Conservation (phyloP, 352 stramenopile genomes). For the Pythium brassicae region DNA sequence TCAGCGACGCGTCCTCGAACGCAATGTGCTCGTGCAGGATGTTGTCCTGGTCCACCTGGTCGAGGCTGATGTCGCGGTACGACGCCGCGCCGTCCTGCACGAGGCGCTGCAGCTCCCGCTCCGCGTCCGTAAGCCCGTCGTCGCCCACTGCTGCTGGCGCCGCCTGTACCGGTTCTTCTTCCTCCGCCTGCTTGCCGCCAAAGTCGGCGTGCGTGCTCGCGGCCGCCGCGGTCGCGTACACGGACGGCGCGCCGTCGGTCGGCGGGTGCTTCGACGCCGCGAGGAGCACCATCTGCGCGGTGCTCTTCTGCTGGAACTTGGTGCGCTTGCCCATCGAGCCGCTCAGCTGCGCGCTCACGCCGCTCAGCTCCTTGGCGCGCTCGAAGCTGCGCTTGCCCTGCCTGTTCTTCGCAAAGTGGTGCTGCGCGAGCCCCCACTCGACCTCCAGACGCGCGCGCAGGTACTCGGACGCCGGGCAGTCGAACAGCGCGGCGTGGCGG, state of each 20-base stretch:
- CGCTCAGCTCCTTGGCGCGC: slow-evolving; percentile 74
- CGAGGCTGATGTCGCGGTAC: slow-evolving; percentile 78
- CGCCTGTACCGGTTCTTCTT: no score
- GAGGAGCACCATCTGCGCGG: slow-evolving; percentile 86
- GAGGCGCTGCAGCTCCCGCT: slow-evolving; percentile 51
- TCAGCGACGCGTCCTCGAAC: slow-evolving; percentile 73
- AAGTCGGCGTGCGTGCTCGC: slow-evolving; percentile 63
- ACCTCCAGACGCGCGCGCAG: slow-evolving; percentile 74
- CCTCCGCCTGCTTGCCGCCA: slow-evolving; percentile 31
- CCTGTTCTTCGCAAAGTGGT: slow-evolving; percentile 90
- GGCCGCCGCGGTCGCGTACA: slow-evolving; percentile 52
- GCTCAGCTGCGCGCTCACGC: slow-evolving; percentile 86
- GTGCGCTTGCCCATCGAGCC: slow-evolving; percentile 92
- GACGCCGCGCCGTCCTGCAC: slow-evolving; percentile 61
- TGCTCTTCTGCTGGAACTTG: slow-evolving; percentile 93
- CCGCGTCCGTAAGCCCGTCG: slow-evolving; percentile 44
- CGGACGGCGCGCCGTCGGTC: slow-evolving; percentile 31
- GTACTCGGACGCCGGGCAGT: slow-evolving; percentile 38
- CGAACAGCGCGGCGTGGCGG: slow-evolving; percentile 31
- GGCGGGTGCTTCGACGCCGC: slow-evolving; percentile 57
- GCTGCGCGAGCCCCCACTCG: slow-evolving; percentile 92
- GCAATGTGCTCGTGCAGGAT: slow-evolving; percentile 90
- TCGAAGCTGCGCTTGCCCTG: slow-evolving; percentile 89
- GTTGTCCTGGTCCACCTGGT: slow-evolving; percentile 88
- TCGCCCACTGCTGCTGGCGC: no score